These are phyloP conservation scores for Stropharia rugosoannulata DNA, from an alignment of 768 basidiomycete species.

Conservation along the genomic window DNA sequence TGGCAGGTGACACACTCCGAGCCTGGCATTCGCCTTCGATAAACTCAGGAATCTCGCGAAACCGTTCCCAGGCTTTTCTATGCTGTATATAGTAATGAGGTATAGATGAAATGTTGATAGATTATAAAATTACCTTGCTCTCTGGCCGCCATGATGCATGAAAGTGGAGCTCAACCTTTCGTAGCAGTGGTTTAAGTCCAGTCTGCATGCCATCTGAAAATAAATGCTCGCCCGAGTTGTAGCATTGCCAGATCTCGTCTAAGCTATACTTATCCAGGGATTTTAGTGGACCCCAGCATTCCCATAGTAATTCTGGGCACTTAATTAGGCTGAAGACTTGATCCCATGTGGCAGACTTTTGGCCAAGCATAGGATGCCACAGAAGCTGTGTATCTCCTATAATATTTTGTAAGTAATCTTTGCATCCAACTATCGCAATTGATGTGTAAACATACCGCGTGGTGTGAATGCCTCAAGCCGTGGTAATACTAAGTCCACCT, in stretches of 20 bases:
- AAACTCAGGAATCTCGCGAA: constrained; percentile 22
- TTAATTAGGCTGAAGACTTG: constrained; percentile 21
- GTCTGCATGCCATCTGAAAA: too few relatives aligned
- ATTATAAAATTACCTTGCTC: too few relatives aligned
- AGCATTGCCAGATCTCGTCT: constrained; percentile 24
- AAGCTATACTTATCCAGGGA: too few relatives aligned
- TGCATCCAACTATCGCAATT: too few relatives aligned
- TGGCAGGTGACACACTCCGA: constrained; percentile 1
- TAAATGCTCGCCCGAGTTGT: constrained; percentile 19
- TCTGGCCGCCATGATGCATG: too few relatives aligned
- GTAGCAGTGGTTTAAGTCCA: too few relatives aligned
- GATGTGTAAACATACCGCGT: too few relatives aligned
- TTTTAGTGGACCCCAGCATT: constrained; percentile 22
- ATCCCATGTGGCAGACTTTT: constrained; percentile 19
- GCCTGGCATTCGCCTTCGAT: constrained; percentile 6
- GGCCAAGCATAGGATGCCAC: constrained; percentile 21
- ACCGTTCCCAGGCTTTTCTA: constrained; percentile 22
- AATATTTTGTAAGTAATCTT: not conserved
- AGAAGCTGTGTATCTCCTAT: constrained; percentile 9
- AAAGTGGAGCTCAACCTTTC: too few relatives aligned
- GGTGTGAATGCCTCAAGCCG: too few relatives aligned
- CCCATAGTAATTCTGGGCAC: constrained; percentile 23
- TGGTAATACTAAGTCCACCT: too few relatives aligned
- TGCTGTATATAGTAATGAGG: too few relatives aligned
- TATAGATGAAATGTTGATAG: too few relatives aligned